phyloP scores from a whole-genome alignment of 768 basidiomycete genomes.

The Suillus discolor region DNA sequence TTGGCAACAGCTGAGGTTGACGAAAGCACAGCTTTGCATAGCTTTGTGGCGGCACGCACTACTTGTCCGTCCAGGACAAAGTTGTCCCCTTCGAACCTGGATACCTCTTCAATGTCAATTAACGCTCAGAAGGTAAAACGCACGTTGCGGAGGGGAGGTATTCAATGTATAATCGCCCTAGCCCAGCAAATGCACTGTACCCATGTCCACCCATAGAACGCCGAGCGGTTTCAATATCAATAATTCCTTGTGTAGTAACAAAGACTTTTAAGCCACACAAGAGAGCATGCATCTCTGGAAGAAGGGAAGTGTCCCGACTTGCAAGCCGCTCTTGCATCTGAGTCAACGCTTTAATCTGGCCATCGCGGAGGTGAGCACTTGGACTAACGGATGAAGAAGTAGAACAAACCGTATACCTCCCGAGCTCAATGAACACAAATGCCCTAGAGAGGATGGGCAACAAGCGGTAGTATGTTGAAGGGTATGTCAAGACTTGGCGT shows the following conservation, averaged over 20 bases:
- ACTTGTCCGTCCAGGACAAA: constrained; percentile 77
- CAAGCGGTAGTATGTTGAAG: constrained; percentile 73
- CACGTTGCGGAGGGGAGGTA: constrained; percentile 68
- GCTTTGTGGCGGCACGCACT: constrained; percentile 69
- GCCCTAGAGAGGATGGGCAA: constrained; percentile 69
- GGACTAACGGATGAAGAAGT: not conserved
- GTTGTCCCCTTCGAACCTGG: constrained; percentile 79
- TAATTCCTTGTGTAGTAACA: constrained; percentile 50
- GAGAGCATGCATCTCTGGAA: constrained; percentile 74
- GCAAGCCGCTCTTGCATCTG: constrained; percentile 50
- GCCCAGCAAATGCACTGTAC: constrained; percentile 66
- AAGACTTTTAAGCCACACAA: constrained; percentile 71
- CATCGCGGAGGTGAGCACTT: not conserved
- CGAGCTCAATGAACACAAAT: constrained; percentile 69
- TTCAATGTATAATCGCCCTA: constrained; percentile 66
- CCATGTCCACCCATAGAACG: constrained; percentile 81
- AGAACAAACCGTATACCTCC: constrained; percentile 54
- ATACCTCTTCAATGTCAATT: not conserved
- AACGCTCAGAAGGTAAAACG: constrained; percentile 21
- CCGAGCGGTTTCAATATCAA: constrained; percentile 65
- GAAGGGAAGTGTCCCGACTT: constrained; percentile 57
- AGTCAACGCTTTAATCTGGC: constrained; percentile 53
- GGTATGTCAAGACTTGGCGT: constrained; percentile 68
- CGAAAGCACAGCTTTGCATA: constrained; percentile 44
- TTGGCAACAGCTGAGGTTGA: constrained; percentile 39